A percentile compares a stretch with the other conserved stretches of the same genome.
Conservation (phyloP, 306 rosid genomes). For the Oxytropis ochrocephala region DNA sequence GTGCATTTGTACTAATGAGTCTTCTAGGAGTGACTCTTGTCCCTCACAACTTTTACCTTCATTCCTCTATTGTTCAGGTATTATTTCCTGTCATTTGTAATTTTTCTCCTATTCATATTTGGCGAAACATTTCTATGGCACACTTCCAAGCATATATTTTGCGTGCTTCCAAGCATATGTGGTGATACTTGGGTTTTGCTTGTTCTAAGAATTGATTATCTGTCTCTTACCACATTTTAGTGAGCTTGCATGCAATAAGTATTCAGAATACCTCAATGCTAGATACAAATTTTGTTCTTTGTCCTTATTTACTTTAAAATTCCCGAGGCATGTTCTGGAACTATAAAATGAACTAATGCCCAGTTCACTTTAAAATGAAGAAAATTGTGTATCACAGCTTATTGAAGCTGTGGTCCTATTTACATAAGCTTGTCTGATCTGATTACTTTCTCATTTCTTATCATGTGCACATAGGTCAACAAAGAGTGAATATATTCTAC, state of each 20-base stretch:
- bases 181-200: neutral
- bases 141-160: neutral
- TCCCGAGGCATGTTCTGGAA: neutral
- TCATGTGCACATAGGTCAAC: neutral
- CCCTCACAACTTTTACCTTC: conserved; percentile 94
- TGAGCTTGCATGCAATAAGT: neutral
- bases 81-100: conserved; percentile 17
- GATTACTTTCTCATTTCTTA: neutral
- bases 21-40: conserved; percentile 91
- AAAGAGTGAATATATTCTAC: neutral
- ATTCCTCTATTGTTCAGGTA: conserved; percentile 94
- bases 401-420: neutral
- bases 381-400: neutral
- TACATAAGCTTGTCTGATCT: neutral
- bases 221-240: neutral
- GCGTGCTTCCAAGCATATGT: neutral
- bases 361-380: neutral
- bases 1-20: conserved; percentile 81
- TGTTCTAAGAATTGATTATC: neutral
- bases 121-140: neutral
- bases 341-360: neutral
- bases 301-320: neutral
- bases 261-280: neutral
- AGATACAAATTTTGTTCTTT: neutral
- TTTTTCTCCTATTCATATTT: neutral